Conservation (phyloP, 768 basidiomycete species). For the Hericium coralloides region DNA sequence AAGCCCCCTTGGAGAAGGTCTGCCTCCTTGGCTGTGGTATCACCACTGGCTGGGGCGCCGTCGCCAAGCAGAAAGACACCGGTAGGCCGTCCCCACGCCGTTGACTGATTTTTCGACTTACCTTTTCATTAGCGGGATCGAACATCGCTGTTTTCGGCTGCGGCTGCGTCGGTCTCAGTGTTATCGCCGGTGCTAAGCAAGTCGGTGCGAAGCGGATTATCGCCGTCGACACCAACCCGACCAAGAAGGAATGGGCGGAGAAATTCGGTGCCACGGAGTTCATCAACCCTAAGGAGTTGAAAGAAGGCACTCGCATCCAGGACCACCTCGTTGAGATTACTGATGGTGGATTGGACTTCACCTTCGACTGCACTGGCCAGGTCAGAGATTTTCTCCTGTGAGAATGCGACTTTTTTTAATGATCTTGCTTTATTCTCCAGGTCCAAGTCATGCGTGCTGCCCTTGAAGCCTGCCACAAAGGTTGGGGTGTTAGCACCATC, state of each 20-base stretch:
- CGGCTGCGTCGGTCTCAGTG: conserved; percentile 93
- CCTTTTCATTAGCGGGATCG: conserved; percentile 51
- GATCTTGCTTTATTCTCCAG: conserved; percentile 24
- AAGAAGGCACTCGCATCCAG: conserved; percentile 78
- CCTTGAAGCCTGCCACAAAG: conserved; percentile 98
- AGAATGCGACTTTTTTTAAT: conserved; percentile 16
- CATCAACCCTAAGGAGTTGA: conserved; percentile 68
- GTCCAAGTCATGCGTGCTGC: conserved; percentile 92
- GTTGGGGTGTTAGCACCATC: conserved; percentile 94
- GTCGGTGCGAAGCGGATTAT: conserved; percentile 86
- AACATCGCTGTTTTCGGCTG: conserved; percentile 93
- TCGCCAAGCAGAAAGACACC: conserved; percentile 83
- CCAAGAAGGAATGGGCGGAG: conserved; percentile 80
- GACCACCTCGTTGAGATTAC: conserved; percentile 87
- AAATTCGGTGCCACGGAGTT: conserved; percentile 97
- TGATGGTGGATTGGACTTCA: conserved; percentile 94
- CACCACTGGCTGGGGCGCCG: conserved; percentile 97
- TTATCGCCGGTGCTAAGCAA: conserved; percentile 68
- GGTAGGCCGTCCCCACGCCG: conserved; percentile 34
- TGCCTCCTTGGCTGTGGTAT: conserved; percentile 95
- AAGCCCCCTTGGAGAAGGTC: conserved; percentile 91
- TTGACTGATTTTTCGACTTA: neutral
- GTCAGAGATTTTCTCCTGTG: conserved; percentile 28
- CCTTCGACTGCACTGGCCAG: conserved; percentile 96
- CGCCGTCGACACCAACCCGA: conserved; percentile 83